Evolutionary conservation across 2,329 filamentous ascomycete genomes (phyloP), one percentile per base, ranked within the genome.

Genomic region (Botrytis aclada): DNA sequence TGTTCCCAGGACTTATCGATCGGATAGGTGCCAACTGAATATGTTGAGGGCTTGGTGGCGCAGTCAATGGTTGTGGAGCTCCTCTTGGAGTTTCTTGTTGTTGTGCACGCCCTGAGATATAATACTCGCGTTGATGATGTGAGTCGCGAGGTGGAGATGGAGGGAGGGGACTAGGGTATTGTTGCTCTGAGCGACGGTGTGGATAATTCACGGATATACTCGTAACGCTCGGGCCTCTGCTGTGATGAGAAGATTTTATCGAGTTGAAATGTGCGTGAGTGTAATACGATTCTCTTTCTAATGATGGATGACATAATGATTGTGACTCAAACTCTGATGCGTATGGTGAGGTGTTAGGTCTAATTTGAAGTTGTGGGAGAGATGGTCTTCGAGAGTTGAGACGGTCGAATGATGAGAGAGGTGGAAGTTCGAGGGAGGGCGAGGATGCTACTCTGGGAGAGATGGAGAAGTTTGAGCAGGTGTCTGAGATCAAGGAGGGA

Each of bases 401-500:
- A 54, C 75, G 61, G n/a, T 74, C 41, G 61, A 73, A 76, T 14
- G 70, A 71, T 32, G 72, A 73, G 20, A 81, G 75, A 29, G 80
- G 80, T 60, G 80, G 79, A 12, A 81, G 77, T 51, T 80, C 80
- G 63, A 80, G 71, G 16, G 76, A 72, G 1, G 80, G 80, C 16
- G 80, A 81, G 6, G 76, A 75, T 34, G 77, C 76, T 34, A 80
- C 67, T 3, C 78, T 76, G 25, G 89, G 88, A 18, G 90, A 91
- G 43, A 86, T 86, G 6, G 89, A 89, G 79, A 88, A 88, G 72
- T 87, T 85, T 1, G 90, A 91, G 75, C 87, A 87, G 41, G 85
- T 84, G 80, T 96, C 93, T 0, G 92, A 94, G 67, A 93, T 85
- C 75, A 93, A 85, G 1, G 91, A 92, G 10, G 91, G 91, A 7